These are phyloP conservation scores for Aspergillus uvarum DNA, from an alignment of 2,329 filamentous ascomycete species.

Conservation along the genomic window DNA sequence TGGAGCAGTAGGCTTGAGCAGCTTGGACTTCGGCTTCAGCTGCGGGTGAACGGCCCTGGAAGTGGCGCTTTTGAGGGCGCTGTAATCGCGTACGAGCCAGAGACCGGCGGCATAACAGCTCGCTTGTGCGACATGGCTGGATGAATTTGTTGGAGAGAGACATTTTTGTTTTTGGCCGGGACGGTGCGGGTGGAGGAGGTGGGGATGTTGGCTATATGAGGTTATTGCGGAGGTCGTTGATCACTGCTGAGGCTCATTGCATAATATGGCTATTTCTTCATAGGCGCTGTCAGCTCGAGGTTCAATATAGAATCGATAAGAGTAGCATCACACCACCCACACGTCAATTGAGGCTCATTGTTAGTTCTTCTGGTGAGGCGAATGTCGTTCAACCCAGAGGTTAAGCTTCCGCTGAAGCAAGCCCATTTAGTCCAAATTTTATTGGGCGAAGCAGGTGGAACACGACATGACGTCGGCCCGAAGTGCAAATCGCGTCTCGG, in stretches of 20 bases:
- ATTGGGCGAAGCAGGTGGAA: constrained; percentile 9
- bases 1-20: constrained; percentile 59
- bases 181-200: neutral
- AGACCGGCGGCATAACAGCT: constrained; percentile 16
- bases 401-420: neutral
- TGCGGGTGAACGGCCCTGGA: constrained; percentile 24
- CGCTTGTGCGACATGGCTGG: constrained; percentile 21
- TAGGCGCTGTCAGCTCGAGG: neutral
- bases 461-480: constrained; percentile 27
- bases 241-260: neutral
- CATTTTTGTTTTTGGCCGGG: constrained; percentile 9
- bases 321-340: neutral
- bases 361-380: neutral
- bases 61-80: constrained; percentile 23
- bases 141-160: constrained; percentile 19
- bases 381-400: neutral
- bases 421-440: neutral
- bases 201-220: neutral
- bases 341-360: neutral
- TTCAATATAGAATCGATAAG: neutral
- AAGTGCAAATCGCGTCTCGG: constrained; percentile 32
- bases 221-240: neutral
- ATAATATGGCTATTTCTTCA: neutral
- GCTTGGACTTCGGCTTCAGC: constrained; percentile 53
- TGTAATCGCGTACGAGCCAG: constrained; percentile 5